A percentile compares a stretch with the other conserved stretches of the same genome.
phyloP scores from a whole-genome alignment of 805 yeast species.

The Teunomyces lycoperdinae region DNA sequence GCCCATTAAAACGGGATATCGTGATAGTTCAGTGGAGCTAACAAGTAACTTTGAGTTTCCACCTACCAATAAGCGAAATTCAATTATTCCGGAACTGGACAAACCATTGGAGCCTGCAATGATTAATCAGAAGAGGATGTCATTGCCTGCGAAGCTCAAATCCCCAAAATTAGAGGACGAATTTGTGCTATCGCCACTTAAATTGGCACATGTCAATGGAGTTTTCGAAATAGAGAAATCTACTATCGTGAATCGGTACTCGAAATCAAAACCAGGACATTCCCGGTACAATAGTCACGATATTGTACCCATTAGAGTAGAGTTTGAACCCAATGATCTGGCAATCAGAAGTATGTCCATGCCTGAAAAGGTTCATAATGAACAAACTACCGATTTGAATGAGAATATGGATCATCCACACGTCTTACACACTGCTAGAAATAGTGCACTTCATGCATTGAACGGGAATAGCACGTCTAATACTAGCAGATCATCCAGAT shows the following conservation, averaged over 20 bases:
- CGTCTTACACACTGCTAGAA: constrained; percentile 13
- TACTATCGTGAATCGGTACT: constrained; percentile 20
- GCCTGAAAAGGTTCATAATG: constrained; percentile 21
- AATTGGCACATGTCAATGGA: constrained; percentile 27
- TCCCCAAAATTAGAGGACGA: constrained; percentile 23
- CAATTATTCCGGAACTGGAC: not conserved
- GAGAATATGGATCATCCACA: constrained; percentile 6
- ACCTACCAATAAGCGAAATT: constrained; percentile 1
- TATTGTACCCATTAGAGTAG: constrained; percentile 41
- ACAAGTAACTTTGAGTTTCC: constrained; percentile 28
- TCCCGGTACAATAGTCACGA: constrained; percentile 43
- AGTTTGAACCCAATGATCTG: constrained; percentile 30
- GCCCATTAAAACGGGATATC: constrained; percentile 18
- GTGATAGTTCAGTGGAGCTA: constrained; percentile 19
- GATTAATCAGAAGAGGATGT: constrained; percentile 27
- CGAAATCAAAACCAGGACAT: constrained; percentile 32
- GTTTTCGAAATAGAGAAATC: constrained; percentile 11
- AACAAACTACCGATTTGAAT: constrained; percentile 12
- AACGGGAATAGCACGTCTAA: constrained; percentile 19
- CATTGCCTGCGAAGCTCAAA: constrained; percentile 33
- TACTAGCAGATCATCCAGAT: constrained; percentile 29
- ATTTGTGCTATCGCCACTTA: constrained; percentile 42
- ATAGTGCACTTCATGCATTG: constrained; percentile 28
- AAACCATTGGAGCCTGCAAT: constrained; percentile 21
- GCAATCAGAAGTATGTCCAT: constrained; percentile 24